phyloP scores from a whole-genome alignment of 352 stramenopile genomes.

The Globisporangium carolinianum region DNA sequence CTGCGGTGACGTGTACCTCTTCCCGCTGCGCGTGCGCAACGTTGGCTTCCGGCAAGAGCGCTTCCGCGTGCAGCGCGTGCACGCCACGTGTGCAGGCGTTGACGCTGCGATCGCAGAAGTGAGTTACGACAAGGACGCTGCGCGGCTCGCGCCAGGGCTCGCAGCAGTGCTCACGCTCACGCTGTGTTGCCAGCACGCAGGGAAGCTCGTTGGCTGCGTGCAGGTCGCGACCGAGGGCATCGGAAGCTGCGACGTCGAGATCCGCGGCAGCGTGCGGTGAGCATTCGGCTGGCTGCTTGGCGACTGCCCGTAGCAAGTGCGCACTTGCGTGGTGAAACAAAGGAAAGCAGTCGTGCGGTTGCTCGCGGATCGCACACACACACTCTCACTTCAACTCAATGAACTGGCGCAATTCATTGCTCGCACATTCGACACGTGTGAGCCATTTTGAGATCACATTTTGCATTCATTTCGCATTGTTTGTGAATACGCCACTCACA shows the following conservation, averaged over 20 bases:
- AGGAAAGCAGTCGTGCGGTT: too few relatives aligned
- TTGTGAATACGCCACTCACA: too few relatives aligned
- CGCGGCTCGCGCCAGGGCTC: slow-evolving; percentile 47
- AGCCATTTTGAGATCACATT: slow-evolving; percentile 5
- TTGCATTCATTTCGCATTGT: neutral
- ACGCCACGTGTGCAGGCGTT: slow-evolving; percentile 28
- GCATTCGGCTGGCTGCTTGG: too few relatives aligned
- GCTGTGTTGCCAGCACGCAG: slow-evolving; percentile 50
- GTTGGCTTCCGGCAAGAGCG: slow-evolving; percentile 58
- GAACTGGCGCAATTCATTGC: too few relatives aligned
- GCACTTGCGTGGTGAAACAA: too few relatives aligned
- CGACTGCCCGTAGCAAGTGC: too few relatives aligned
- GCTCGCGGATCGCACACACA: too few relatives aligned
- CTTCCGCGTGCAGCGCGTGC: slow-evolving; percentile 51
- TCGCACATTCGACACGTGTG: too few relatives aligned
- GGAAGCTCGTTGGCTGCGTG: slow-evolving; percentile 32
- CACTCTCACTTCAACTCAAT: too few relatives aligned
- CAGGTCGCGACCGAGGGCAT: slow-evolving; percentile 48
- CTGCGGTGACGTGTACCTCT: slow-evolving; percentile 53
- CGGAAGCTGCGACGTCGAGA: slow-evolving; percentile 37
- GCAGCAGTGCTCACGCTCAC: slow-evolving; percentile 53
- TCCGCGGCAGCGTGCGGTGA: slow-evolving; percentile 32
- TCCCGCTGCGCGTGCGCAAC: slow-evolving; percentile 60
- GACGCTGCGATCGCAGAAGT: slow-evolving; percentile 38
- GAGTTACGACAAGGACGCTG: slow-evolving; percentile 50